Evolutionary conservation across 192 early-diverging fungal species (phyloP).

Genomic region (Polychytrium aggregatum): DNA sequence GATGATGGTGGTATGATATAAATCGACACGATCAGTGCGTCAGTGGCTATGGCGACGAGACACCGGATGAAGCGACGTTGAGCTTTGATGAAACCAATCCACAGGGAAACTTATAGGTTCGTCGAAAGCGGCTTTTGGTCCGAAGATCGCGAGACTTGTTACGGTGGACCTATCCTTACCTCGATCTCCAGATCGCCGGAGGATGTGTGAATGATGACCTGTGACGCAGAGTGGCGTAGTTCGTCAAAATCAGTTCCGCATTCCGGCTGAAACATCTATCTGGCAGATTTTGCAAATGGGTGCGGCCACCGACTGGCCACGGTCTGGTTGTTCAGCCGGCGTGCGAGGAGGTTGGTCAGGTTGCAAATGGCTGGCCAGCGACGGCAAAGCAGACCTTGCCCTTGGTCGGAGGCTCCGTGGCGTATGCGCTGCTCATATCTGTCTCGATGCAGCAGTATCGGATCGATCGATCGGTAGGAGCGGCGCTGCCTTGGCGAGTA

Average conservation of each 20-base stretch:
- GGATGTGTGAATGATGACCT: constrained; percentile 73
- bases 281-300: neutral
- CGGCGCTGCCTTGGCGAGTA: too few relatives aligned
- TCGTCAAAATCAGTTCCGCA: neutral
- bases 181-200: constrained; percentile 82
- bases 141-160: neutral
- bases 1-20: neutral
- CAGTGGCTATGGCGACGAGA: too few relatives aligned
- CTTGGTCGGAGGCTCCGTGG: constrained; percentile 32
- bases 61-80: too few relatives aligned
- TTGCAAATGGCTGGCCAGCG: neutral
- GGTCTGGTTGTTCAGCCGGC: too few relatives aligned
- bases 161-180: constrained; percentile 20
- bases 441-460: neutral
- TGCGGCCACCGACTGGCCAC: neutral
- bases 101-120: too few relatives aligned
- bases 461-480: too few relatives aligned
- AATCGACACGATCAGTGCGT: neutral
- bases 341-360: too few relatives aligned
- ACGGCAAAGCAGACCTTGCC: constrained; percentile 9
- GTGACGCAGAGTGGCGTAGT: neutral
- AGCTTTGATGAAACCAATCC: too few relatives aligned
- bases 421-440: constrained; percentile 23
- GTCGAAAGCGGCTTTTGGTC: neutral
- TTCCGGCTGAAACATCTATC: constrained; percentile 28